Evolutionary conservation across 1,139 yeast genomes (phyloP), one percentile per base, ranked within the genome.

Genomic region (Hanseniaspora sp.): DNA sequence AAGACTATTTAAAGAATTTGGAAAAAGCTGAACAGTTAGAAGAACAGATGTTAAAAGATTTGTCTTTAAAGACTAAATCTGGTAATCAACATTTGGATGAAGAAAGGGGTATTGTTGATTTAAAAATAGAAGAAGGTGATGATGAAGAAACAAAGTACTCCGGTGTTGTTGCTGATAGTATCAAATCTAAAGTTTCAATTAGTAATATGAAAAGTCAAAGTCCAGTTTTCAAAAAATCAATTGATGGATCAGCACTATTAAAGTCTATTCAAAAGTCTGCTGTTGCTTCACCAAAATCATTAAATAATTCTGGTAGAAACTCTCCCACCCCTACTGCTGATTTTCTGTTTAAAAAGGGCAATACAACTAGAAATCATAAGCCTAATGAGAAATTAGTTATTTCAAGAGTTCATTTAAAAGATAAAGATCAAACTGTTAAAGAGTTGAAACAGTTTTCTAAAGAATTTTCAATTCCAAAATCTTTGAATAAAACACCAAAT

Each of bases 111-210:
- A 57, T 79, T 13, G 54, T 44, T 38, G 42, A 18, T 28, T 23
- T 51, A 34, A 51, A 44, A 33, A 67, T 67, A 23, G 77, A 84
- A 42, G 95, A 86, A 64, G 95, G 86, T 65, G 78, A 85, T 58
- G 97, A 92, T 67, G 98, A 92, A 69, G 99, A 94, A 67, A 96
- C 88, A 68, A 86, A 86, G 69, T 92, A 90, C 65, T 87, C 96
- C 2, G 97, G 97, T 47, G 98, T 92, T 54, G 72, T 44, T 18
- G 23, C 18, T 5, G 52, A 47, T 7, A 15, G 18, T 3, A 30
- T 17, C 12, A 8, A 23, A 35, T 5, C 7, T 6, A 29, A 43
- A 31, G 15, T 11, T n/a, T 7, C 46, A 31, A 28, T 31, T 7
- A 13, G 31, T 12, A 9, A 9, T 30, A 12, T 29, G 5, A 12